These are phyloP conservation scores for Trebouxia sp. DNA, from an alignment of 139 green algal species.

Conservation along the genomic window DNA sequence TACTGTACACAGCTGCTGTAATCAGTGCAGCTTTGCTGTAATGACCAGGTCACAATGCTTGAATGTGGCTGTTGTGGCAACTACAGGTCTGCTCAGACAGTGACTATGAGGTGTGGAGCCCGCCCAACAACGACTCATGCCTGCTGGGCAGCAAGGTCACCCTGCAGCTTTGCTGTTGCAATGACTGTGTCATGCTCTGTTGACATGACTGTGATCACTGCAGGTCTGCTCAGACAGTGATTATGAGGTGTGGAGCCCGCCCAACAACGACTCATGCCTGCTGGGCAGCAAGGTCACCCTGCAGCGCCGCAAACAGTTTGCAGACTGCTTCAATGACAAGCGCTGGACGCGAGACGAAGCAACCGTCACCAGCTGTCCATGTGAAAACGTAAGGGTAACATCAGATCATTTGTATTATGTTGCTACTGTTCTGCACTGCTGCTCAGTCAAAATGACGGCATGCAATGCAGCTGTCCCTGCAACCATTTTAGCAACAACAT, in stretches of 20 bases:
- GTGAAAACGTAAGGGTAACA: background rate
- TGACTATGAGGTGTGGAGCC: too few species aligned
- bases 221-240: constrained; percentile 50
- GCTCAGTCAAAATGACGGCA: background rate
- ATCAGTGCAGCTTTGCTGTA: too few species aligned
- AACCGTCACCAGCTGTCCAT: background rate
- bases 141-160: constrained; percentile 47
- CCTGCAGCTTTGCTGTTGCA: too few species aligned
- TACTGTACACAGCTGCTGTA: too few species aligned
- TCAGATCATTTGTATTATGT: background rate
- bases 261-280: constrained; percentile 36
- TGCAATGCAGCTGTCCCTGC: too few species aligned
- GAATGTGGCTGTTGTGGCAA: too few species aligned
- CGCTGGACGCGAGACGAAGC: constrained; percentile 44
- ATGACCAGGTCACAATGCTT: too few species aligned
- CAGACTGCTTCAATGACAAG: constrained; percentile 68
- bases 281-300: constrained; percentile 46
- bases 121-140: constrained; percentile 39
- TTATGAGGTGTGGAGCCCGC: constrained; percentile 52
- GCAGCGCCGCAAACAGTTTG: constrained; percentile 51
- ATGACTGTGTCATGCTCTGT: too few species aligned
- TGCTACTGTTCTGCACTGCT: background rate
- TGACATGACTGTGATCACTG: too few species aligned
- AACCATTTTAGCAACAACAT: too few species aligned
- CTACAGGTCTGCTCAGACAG: constrained; percentile 56